phyloP scores from a whole-genome alignment of 2,329 filamentous ascomycete genomes.

The Arthrobotrys entomopaga region DNA sequence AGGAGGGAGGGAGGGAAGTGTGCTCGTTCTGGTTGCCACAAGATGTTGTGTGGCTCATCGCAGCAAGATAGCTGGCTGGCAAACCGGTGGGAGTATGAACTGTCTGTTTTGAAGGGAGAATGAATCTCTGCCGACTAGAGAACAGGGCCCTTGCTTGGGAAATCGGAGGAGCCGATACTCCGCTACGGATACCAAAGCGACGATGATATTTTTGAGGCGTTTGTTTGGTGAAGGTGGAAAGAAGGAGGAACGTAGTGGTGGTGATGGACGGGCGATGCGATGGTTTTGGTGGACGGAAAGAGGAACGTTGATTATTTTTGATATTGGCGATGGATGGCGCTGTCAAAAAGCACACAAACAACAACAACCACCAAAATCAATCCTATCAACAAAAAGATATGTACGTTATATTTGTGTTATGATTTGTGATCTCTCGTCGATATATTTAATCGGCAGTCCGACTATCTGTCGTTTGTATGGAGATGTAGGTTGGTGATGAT shows the following conservation, averaged over 20 bases:
- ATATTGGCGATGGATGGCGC: neutral
- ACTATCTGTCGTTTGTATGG: no score
- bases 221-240: no score
- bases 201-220: neutral
- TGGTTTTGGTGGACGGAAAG: slow-evolving; percentile 6
- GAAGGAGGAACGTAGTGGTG: neutral
- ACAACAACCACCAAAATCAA: slow-evolving; percentile 1
- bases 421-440: no score
- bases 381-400: no score
- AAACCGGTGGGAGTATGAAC: slow-evolving; percentile 10
- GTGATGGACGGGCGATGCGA: neutral
- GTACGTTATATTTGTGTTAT: no score
- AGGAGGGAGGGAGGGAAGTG: slow-evolving; percentile 14
- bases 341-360: slow-evolving; percentile 3
- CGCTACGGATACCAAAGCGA: neutral
- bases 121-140: slow-evolving; percentile 20
- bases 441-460: no score
- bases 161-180: slow-evolving; percentile 1
- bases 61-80: slow-evolving; percentile 26
- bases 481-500: no score
- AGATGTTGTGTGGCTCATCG: slow-evolving; percentile 53
- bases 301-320: no score
- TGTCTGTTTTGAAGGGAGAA: slow-evolving; percentile 3
- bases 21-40: slow-evolving; percentile 46
- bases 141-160: slow-evolving; percentile 17